Evolutionary conservation across 1,139 yeast species (phyloP).

Genomic region (Taiozyma sp.): DNA sequence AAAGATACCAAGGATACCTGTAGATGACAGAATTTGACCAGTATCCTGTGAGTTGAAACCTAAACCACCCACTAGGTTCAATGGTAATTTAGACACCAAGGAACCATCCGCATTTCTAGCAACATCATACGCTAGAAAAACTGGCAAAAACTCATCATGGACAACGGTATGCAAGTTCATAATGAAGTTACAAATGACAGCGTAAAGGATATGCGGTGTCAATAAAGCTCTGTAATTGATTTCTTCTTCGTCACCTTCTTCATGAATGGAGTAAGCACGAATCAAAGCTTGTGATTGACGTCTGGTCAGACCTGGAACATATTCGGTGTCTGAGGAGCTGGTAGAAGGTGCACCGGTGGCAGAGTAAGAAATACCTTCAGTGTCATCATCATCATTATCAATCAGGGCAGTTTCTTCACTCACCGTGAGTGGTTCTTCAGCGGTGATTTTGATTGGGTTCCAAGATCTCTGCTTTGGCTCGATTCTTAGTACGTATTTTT

Average conservation of each 20-base stretch:
- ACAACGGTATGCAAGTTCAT: constrained; percentile 50
- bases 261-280: constrained; percentile 37
- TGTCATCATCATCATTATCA: constrained; percentile 1
- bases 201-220: constrained; percentile 28
- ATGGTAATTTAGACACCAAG: constrained; percentile 39
- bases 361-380: background rate
- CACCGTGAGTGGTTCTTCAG: background rate
- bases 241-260: constrained; percentile 21
- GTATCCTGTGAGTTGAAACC: constrained; percentile 44
- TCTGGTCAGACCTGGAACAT: constrained; percentile 30
- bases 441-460: constrained; percentile 12
- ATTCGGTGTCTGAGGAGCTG: constrained; percentile 20
- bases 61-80: constrained; percentile 44
- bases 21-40: constrained; percentile 49
- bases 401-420: constrained; percentile 7
- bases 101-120: constrained; percentile 21
- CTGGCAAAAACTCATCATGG: constrained; percentile 55
- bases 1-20: constrained; percentile 54
- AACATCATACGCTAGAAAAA: constrained; percentile 49
- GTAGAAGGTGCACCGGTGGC: background rate
- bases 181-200: constrained; percentile 39
- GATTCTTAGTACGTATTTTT: constrained; percentile 29
- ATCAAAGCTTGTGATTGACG: constrained; percentile 36
- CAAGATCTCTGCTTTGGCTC: constrained; percentile 33
- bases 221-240: constrained; percentile 25